Evolutionary conservation across 2,329 filamentous ascomycete species (phyloP).

Genomic region (Penicillium verrucosum): DNA sequence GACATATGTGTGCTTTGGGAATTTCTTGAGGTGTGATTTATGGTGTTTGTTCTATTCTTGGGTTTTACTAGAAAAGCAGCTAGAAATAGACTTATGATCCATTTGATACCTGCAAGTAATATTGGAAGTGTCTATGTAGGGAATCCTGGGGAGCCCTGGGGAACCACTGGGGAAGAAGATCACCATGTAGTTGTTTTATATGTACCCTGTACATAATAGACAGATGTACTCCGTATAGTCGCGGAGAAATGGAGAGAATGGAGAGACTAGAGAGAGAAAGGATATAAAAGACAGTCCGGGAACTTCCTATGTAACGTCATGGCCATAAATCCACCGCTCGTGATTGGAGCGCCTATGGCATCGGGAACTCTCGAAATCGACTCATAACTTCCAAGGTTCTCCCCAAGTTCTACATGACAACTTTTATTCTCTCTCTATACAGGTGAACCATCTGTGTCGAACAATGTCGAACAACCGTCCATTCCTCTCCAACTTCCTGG

Average conservation of each 20-base stretch:
- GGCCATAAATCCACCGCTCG: slow-evolving; percentile 13
- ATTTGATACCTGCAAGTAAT: neutral
- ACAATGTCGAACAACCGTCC: slow-evolving; percentile 63
- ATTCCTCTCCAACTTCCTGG: slow-evolving; percentile 65
- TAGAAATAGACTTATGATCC: slow-evolving; percentile 24
- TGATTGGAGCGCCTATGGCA: slow-evolving; percentile 18
- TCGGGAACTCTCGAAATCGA: slow-evolving; percentile 12
- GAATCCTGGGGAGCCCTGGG: neutral
- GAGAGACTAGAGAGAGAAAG: too few species aligned
- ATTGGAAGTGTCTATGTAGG: too few species aligned
- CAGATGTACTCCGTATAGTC: neutral
- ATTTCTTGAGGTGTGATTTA: slow-evolving; percentile 23
- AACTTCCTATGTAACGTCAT: slow-evolving; percentile 23
- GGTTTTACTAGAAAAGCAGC: slow-evolving; percentile 24
- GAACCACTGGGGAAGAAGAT: neutral
- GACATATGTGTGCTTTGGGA: slow-evolving; percentile 24
- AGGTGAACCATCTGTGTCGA: neutral
- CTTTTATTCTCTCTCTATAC: neutral
- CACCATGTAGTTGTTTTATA: neutral
- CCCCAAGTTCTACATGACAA: slow-evolving; percentile 1
- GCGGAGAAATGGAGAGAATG: neutral
- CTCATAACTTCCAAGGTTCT: neutral
- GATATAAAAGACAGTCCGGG: slow-evolving; percentile 6
- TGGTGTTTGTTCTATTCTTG: slow-evolving; percentile 15
- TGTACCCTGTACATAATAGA: neutral